Base-by-base conservation (phyloP, 2,329 filamentous ascomycete species). In the Apiospora koreana region DNA sequence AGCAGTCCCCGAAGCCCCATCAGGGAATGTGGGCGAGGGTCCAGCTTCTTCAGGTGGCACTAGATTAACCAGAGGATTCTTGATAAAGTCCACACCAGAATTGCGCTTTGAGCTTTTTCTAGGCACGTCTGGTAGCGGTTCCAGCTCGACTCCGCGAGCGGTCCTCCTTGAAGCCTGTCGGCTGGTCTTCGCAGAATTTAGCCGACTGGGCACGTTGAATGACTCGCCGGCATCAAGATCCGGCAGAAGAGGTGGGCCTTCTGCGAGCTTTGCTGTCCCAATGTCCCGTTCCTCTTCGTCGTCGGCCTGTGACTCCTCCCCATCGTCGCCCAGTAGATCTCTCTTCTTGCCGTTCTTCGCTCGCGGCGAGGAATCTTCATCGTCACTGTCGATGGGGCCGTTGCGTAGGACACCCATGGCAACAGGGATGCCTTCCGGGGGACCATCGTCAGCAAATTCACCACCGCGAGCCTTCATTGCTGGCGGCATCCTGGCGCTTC, bases 401-500 rank as follows among this genome's bases (percentile, higher is more conserved):
- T 86, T 89, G 28, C 86, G 83, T 73, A 89, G 75, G 14, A 88
- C 87, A 6, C 87, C 87, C 85, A 88, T 89, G 28, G 89, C 89
- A 12, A 92, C 88, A 4, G 90, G 90, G 46, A 91, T 89, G 1
- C 89, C 90, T 75, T 91, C 88, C 0, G 89, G 89, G 1, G 88
- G 93, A 0, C 90, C 88, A 68, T 93, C 92, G 70, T 92, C 86
- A 50, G 88, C 89, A 70, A 89, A 87, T 41, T 88, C 86, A 12
- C 86, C 82, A 38, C 81, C 86, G 77, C 80, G 85, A 74, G 83
- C 82, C 73, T 86, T 87, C 85, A 94, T 92, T 70, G 91, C 91
- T 8, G 93, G 92, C 2, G 94, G 94, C 84, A 96, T 94, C 69
- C 95, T 89, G 9, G 94, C 89, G 79, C 95, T 98, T 76, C 96